Base-by-base conservation (phyloP, 2,329 filamentous ascomycete species). In the Chaetomium sp. region DNA sequence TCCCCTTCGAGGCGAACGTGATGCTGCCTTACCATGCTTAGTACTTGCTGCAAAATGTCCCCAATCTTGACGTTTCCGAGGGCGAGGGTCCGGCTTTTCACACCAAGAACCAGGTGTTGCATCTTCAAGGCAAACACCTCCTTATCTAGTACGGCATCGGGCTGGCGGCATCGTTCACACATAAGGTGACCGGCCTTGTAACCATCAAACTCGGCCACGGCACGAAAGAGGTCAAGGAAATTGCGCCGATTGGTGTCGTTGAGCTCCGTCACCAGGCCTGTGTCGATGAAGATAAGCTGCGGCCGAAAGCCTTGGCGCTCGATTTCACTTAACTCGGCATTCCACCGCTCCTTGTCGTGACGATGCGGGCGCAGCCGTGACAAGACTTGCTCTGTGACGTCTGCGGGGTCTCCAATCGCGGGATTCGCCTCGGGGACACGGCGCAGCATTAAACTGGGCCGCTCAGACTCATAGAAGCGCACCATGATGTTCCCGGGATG, bases 401-500 rank as follows among this genome's bases (percentile, higher is more conserved):
- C 90, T 9, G 79, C 77, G 41, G 79, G 74, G 70, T 40, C 75
- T 71, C 33, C 70, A 4, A 66, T 62, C 19, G 54, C 57, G 47
- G 50, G 65, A 47, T 62, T 65, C 48, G 12, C 11, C 14, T 65
- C 63, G 10, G 70, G 55, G 33, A 56, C 41, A 4, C 65, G 68
- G 14, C 52, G 52, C 35, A 66, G 55, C 11, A 63, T 67, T 34
- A 86, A 73, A 49, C 87, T 82, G 0, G 92, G 81, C 59, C 86
- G 80, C 11, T 85, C 83, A 0, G 91, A 85, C 66, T 92, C 85
- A 72, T 97, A 96, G 75, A 99, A 99, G 60, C 95, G 90, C 47
- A 99, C 92, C 91, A 99, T 97, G 72, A 99, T 97, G 70, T 99
- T 99, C 33, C 94, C 94, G 0, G 94, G 94, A 68, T 99, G 94